Evolutionary conservation across 495 filamentous ascomycete species (phyloP).

Genomic region (Penicillium simplicissimum): DNA sequence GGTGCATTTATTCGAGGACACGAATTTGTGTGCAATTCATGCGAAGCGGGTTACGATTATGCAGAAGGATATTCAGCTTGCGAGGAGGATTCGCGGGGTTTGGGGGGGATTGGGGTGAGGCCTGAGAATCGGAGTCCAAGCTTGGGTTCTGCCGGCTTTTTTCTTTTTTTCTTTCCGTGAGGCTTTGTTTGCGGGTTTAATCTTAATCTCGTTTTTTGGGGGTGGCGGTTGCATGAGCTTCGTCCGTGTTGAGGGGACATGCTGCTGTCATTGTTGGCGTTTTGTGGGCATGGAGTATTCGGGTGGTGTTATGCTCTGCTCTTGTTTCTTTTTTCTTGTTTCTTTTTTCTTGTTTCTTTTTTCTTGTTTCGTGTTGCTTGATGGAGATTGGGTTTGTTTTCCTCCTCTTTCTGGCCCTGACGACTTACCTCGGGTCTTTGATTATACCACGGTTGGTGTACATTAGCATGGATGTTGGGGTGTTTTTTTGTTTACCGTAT

Average conservation of each 20-base stretch:
- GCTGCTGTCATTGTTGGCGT: conserved; percentile 7
- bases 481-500: conserved; percentile 16
- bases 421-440: background rate
- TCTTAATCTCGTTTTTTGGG: conserved; percentile 4
- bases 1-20: conserved; percentile 92
- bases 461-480: conserved; percentile 29
- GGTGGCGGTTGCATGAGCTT: background rate
- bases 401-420: background rate
- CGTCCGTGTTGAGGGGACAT: background rate
- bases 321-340: conserved; percentile 1
- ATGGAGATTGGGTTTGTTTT: conserved; percentile 1
- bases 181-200: conserved; percentile 6
- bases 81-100: conserved; percentile 74
- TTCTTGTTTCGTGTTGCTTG: conserved; percentile 2
- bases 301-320: conserved; percentile 12
- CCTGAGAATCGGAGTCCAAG: too few species aligned
- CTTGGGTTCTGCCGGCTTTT: background rate
- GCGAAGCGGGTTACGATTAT: conserved; percentile 96
- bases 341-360: conserved; percentile 5
- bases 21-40: conserved; percentile 92
- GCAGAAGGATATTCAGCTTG: conserved; percentile 94
- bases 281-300: conserved; percentile 21
- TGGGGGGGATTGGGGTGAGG: conserved; percentile 63
- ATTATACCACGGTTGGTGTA: conserved; percentile 28
- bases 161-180: background rate